A percentile compares a stretch with the other conserved stretches of the same genome.
Conservation (phyloP, 495 filamentous ascomycete genomes). For the Tuber microsphaerosporum region DNA sequence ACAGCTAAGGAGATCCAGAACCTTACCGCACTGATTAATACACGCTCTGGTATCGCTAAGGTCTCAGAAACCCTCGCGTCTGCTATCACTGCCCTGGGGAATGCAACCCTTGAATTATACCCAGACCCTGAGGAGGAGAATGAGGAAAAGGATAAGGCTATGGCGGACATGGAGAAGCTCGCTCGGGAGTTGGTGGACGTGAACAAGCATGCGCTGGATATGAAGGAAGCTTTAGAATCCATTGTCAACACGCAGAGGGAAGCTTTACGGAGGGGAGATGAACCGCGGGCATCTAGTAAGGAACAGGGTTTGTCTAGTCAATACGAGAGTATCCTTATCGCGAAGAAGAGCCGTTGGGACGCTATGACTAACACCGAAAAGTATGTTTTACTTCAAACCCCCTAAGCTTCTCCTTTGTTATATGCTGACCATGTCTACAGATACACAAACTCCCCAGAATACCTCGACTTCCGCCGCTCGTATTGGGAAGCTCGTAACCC, state of each 20-base stretch:
- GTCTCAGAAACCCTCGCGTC: conserved; percentile 6
- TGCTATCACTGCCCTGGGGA: conserved; percentile 12
- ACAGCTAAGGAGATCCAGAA: conserved; percentile 6
- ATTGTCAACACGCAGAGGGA: conserved; percentile 6
- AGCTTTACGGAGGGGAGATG: conserved; percentile 5
- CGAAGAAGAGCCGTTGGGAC: conserved; percentile 9
- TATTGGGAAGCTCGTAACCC: conserved; percentile 33
- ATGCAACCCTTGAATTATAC: conserved; percentile 17
- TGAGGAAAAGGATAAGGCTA: conserved; percentile 18
- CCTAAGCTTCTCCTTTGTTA: background rate
- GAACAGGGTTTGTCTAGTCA: conserved; percentile 9
- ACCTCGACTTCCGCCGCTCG: conserved; percentile 29
- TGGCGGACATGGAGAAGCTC: conserved; percentile 22
- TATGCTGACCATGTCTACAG: conserved; percentile 14
- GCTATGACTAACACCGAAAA: conserved; percentile 16
- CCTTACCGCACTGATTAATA: conserved; percentile 15
- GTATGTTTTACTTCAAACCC: conserved; percentile 6
- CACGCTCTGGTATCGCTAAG: conserved; percentile 17
- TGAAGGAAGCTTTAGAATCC: conserved; percentile 5
- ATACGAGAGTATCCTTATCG: conserved; percentile 4
- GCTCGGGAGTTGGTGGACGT: conserved; percentile 26
- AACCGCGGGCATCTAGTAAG: background rate
- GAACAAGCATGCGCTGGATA: background rate
- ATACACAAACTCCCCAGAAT: conserved; percentile 20
- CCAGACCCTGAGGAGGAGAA: conserved; percentile 17